These are phyloP conservation scores for Hypomontagnella submonticulosa DNA, from an alignment of 495 filamentous ascomycete genomes.

Conservation along the genomic window DNA sequence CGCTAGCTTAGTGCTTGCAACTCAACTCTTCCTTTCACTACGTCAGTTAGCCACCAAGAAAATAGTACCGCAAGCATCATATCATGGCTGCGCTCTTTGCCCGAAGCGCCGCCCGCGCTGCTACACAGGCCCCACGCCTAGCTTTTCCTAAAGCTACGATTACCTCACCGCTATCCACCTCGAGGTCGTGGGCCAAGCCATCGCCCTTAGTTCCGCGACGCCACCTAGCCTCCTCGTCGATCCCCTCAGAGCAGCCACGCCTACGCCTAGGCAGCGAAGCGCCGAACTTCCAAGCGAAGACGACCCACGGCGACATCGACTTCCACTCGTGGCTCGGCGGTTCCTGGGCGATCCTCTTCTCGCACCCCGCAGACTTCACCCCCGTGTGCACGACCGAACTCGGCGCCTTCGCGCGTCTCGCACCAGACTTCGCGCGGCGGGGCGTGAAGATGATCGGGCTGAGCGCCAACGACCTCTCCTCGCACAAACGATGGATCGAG, in stretches of 20 bases:
- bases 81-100: constrained; percentile 21
- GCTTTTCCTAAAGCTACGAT: constrained; percentile 22
- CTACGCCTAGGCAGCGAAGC: constrained; percentile 90
- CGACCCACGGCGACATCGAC: constrained; percentile 89
- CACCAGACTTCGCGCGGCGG: constrained; percentile 93
- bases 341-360: constrained; percentile 96
- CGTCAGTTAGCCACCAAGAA: background rate
- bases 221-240: constrained; percentile 16
- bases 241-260: constrained; percentile 43
- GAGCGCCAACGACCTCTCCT: constrained; percentile 78
- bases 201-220: constrained; percentile 1
- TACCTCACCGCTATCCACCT: background rate
- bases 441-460: constrained; percentile 96
- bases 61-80: too few relatives aligned
- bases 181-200: background rate
- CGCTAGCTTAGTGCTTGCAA: too few relatives aligned
- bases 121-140: constrained; percentile 24
- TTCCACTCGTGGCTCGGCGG: constrained; percentile 96
- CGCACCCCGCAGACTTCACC: constrained; percentile 93
- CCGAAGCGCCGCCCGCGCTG: constrained; percentile 23
- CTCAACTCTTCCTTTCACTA: too few relatives aligned
- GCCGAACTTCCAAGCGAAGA: constrained; percentile 93
- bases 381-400: constrained; percentile 99
- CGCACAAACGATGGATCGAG: constrained; percentile 81
- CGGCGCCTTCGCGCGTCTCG: constrained; percentile 93